Evolutionary conservation across 2,329 filamentous ascomycete species (phyloP).

Genomic region (Verticillium longisporum): DNA sequence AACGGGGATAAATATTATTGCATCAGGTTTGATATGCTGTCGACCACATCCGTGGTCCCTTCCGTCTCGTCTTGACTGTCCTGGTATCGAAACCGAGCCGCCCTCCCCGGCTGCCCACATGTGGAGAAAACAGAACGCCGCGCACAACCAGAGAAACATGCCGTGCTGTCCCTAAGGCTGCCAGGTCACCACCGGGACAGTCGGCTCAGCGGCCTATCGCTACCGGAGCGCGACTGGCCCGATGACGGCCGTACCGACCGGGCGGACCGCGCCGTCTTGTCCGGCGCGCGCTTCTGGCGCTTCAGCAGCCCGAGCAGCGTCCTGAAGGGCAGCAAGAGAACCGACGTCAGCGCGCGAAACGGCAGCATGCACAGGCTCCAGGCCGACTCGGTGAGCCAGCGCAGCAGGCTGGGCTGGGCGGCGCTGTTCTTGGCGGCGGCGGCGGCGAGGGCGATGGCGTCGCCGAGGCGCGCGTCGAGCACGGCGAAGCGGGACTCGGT

Average conservation of each 20-base stretch:
- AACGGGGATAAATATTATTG: no score
- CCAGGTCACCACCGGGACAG: conserved; percentile 12
- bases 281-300: conserved; percentile 19
- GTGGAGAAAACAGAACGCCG: no score
- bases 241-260: conserved; percentile 15
- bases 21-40: no score
- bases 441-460: conserved; percentile 74
- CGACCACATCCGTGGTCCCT: background rate
- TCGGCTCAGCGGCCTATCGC: conserved; percentile 26
- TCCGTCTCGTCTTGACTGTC: background rate
- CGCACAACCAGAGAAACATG: no score
- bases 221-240: conserved; percentile 23
- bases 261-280: conserved; percentile 16
- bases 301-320: conserved; percentile 27
- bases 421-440: conserved; percentile 55
- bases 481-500: conserved; percentile 68
- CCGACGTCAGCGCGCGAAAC: conserved; percentile 27
- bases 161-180: no score
- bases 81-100: background rate
- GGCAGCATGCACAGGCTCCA: conserved; percentile 31
- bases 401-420: conserved; percentile 26
- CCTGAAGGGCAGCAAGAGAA: conserved; percentile 36
- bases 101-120: no score
- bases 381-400: conserved; percentile 29
- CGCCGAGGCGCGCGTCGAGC: conserved; percentile 65